A percentile compares a stretch with the other conserved stretches of the same genome.
Evolutionary conservation across 805 yeast genomes (phyloP).

Genomic region (Lipomyces lipofer): DNA sequence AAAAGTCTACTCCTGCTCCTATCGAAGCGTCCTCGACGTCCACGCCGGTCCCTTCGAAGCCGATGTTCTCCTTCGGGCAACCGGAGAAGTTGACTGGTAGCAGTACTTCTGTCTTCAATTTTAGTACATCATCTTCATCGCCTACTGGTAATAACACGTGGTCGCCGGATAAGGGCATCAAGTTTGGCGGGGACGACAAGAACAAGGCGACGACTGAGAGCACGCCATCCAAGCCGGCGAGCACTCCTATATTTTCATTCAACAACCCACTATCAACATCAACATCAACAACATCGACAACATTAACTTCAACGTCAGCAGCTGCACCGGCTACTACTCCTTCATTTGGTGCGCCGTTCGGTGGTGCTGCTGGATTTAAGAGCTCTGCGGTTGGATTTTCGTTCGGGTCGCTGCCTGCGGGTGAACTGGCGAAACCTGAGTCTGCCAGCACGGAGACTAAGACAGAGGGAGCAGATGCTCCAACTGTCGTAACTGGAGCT

Average conservation of each 20-base stretch:
- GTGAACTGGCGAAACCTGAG: too few species aligned
- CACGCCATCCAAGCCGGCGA: slow-evolving; percentile 10
- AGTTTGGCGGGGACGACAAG: slow-evolving; percentile 31
- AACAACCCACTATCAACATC: slow-evolving; percentile 10
- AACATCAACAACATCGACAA: not conserved
- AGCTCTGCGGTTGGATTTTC: slow-evolving; percentile 20
- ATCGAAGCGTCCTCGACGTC: not conserved
- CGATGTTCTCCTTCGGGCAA: slow-evolving; percentile 14
- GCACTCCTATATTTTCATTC: not conserved
- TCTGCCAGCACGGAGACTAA: not conserved
- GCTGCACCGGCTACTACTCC: slow-evolving; percentile 27
- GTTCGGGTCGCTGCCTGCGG: slow-evolving; percentile 8
- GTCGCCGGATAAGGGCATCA: slow-evolving; percentile 40
- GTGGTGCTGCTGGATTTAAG: slow-evolving; percentile 19
- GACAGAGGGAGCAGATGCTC: not conserved
- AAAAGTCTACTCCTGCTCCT: not conserved
- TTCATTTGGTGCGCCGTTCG: slow-evolving; percentile 37
- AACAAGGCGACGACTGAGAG: not conserved
- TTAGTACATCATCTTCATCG: slow-evolving; percentile 1
- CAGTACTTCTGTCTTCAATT: slow-evolving; percentile 19
- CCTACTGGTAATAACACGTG: slow-evolving; percentile 32
- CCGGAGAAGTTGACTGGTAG: slow-evolving; percentile 4
- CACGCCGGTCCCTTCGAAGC: slow-evolving; percentile 9
- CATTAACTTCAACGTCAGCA: not conserved
- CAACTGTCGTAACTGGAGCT: too few species aligned